phyloP scores from a whole-genome alignment of 2,329 filamentous ascomycete species.

The Fusarium tjaetaba region DNA sequence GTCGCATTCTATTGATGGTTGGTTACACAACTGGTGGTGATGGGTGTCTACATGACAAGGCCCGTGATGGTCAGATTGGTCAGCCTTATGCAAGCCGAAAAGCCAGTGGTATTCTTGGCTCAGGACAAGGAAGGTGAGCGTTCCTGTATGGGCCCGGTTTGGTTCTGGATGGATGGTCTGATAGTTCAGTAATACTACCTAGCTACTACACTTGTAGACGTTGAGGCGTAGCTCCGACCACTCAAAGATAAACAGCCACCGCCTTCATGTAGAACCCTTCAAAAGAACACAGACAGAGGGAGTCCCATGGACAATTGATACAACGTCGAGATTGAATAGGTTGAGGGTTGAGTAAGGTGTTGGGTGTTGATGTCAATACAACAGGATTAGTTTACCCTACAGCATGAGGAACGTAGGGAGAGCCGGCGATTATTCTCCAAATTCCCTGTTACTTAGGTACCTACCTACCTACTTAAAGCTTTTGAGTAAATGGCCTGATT shows the following conservation, averaged over 20 bases:
- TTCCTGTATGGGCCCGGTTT: conserved; percentile 21
- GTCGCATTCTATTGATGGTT: neutral
- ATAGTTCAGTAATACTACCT: no score
- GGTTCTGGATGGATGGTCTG: neutral
- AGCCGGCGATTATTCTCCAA: neutral
- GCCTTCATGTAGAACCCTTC: neutral
- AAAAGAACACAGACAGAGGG: neutral
- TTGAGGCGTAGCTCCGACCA: neutral
- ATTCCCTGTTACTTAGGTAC: neutral
- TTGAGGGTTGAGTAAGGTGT: neutral
- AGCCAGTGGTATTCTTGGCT: conserved; percentile 5
- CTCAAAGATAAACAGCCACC: neutral
- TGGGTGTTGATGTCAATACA: neutral
- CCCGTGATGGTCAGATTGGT: neutral
- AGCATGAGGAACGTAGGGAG: neutral
- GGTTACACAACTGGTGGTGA: neutral
- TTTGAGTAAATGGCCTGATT: neutral
- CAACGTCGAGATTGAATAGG: neutral
- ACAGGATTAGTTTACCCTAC: neutral
- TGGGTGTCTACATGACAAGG: neutral
- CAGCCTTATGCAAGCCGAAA: conserved; percentile 18
- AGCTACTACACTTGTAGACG: neutral
- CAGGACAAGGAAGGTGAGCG: conserved; percentile 2
- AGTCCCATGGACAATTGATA: neutral
- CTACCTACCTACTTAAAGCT: no score